phyloP scores from a whole-genome alignment of 1,284 basidiomycete species.

The Ustanciosporium gigantosporum region DNA sequence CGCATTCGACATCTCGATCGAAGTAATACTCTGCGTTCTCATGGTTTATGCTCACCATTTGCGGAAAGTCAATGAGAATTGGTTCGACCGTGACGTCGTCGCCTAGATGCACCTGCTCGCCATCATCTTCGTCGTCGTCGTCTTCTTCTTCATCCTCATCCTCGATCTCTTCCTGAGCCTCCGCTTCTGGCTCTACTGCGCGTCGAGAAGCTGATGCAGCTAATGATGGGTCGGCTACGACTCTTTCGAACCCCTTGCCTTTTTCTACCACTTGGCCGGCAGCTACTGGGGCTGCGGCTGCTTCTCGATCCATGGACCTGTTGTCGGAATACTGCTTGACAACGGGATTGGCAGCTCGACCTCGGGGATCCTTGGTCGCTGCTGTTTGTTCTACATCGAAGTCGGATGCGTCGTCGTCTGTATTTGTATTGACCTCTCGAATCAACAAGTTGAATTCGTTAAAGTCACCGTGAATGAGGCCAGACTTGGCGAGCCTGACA shows the following conservation, averaged over 20 bases:
- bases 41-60: conserved; percentile 98
- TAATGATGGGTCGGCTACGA: conserved; percentile 10
- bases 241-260: conserved; percentile 52
- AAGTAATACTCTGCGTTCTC: conserved; percentile 99
- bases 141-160: conserved; percentile 32
- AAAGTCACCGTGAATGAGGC: conserved; percentile 97
- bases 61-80: conserved; percentile 96
- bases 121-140: conserved; percentile 66
- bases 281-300: conserved; percentile 5
- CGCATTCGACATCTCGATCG: conserved; percentile 95
- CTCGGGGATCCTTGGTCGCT: conserved; percentile 4
- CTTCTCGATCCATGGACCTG: not conserved
- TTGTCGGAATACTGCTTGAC: conserved; percentile 1
- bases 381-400: conserved; percentile 5
- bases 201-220: conserved; percentile 7
- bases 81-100: conserved; percentile 75
- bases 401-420: conserved; percentile 18
- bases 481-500: conserved; percentile 86
- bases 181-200: too few species aligned
- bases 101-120: conserved; percentile 75
- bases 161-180: conserved; percentile 8
- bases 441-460: conserved; percentile 99
- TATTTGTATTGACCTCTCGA: conserved; percentile 62
- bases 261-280: conserved; percentile 37
- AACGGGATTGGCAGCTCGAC: conserved; percentile 1